Conservation (phyloP, 495 filamentous ascomycete species). For the Penicillium simplicissimum region DNA sequence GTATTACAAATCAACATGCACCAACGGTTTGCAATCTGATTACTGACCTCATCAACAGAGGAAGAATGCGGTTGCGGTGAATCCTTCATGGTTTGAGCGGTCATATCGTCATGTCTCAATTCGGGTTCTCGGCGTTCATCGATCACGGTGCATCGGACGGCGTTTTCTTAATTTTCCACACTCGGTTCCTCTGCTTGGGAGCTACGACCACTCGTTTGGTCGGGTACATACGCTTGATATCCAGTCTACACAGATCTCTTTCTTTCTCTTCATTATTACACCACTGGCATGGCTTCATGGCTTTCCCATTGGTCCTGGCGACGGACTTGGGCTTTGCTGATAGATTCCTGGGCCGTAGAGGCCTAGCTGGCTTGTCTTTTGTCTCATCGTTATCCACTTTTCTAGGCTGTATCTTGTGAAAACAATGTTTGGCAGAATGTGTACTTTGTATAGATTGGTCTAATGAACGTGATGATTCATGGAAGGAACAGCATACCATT, state of each 20-base stretch:
- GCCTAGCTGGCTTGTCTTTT: constrained; percentile 1
- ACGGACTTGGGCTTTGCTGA: constrained; percentile 8
- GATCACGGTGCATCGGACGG: constrained; percentile 45
- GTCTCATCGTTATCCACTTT: not conserved
- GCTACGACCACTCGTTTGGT: constrained; percentile 22
- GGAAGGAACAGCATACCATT: not conserved
- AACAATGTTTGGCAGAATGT: constrained; percentile 3
- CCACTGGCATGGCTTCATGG: not conserved
- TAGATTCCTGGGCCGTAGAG: constrained; percentile 10
- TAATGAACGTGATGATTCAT: constrained; percentile 9
- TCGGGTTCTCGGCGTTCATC: constrained; percentile 24
- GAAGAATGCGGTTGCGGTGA: constrained; percentile 97
- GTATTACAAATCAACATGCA: not conserved
- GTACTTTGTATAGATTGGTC: constrained; percentile 17
- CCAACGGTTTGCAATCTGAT: not conserved
- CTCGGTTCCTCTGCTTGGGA: not conserved
- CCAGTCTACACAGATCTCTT: constrained; percentile 30
- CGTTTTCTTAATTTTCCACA: constrained; percentile 30
- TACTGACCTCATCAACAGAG: constrained; percentile 60
- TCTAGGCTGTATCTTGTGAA: not conserved
- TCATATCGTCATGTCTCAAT: constrained; percentile 18
- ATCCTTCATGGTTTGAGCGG: constrained; percentile 80
- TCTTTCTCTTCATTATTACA: constrained; percentile 9
- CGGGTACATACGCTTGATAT: constrained; percentile 40
- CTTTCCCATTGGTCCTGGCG: not conserved